Evolutionary conservation across 352 stramenopile genomes (phyloP), one percentile per base, ranked within the genome.

Genomic region (Phytophthora crassamura): DNA sequence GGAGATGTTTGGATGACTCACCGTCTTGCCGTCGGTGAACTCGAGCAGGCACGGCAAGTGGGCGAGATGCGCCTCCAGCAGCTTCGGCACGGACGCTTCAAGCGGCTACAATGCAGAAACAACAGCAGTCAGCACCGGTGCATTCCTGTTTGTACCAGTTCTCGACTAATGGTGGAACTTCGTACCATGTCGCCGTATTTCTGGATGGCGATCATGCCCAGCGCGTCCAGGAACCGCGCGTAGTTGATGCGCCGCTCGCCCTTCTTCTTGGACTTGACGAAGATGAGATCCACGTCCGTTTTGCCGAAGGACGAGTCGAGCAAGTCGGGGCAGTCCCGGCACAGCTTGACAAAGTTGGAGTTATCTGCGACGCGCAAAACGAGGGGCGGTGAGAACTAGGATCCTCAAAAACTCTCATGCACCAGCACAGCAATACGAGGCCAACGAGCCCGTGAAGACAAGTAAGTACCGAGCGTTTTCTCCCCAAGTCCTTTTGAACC

Each of bases 281-380:
- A 97, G 46, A 95, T 95, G 11, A 97, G 62, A 59, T 97, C 89
- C 18, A 97, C 84, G 59, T 97, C 89, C 7, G 82, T 91, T 18
- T 75, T 82, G 18, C 76, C 77, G 46, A 97, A 92, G 14, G 46
- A 59, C 6, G 63, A 36, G 40, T 84, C 71, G 5, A 97, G 48
- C 49, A 95, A 58, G 0, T 78, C 75, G 0, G 88, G 89, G 48
- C 77, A 93, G 35, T 94, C 85, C 7, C 87, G 83, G 50, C 82
- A 93, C 33, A 97, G 77, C 67, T 95, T 95, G 63, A 86, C 84
- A 46, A 93, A 97, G 67, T 95, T 95, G 7, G 77, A 75, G 55
- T 88, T 94, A 63, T 96, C 88, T 88, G 56, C 22, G 18, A 25
- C 43, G 6, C 35, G 2, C 16, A 59, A 32, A 32, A 28, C 34